Conservation (phyloP, 441 rosid genomes). For the Daphne laureola region DNA sequence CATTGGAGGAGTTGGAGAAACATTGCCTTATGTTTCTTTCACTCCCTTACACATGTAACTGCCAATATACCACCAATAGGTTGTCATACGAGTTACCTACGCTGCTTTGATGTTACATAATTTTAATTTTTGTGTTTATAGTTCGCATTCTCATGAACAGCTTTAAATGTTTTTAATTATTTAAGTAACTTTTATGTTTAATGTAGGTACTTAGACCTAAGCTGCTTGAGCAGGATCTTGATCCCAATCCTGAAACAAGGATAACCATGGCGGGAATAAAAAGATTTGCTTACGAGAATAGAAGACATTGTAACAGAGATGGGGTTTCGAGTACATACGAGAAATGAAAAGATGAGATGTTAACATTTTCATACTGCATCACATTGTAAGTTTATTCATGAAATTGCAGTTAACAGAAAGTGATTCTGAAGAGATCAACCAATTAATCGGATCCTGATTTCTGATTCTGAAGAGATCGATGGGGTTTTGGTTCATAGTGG, state of each 20-base stretch:
- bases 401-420: conserved; percentile 36
- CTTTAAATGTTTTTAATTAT: too few species aligned
- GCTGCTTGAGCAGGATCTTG: conserved; percentile 48
- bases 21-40: too few species aligned
- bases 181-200: too few species aligned
- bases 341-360: conserved; percentile 53
- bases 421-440: conserved; percentile 60
- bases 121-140: too few species aligned
- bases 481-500: conserved; percentile 68
- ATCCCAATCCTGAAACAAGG: conserved; percentile 64
- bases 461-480: conserved; percentile 68
- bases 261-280: conserved; percentile 51
- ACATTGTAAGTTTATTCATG: conserved; percentile 12
- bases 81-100: too few species aligned
- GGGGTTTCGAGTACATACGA: conserved; percentile 82
- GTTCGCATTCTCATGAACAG: too few species aligned
- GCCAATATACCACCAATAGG: too few species aligned
- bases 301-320: conserved; percentile 56
- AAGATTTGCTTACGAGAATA: conserved; percentile 62
- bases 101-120: too few species aligned
- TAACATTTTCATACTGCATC: not conserved
- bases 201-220: too few species aligned
- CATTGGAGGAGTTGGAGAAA: too few species aligned
- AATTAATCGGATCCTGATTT: conserved; percentile 77
- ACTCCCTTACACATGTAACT: too few species aligned